phyloP scores from a whole-genome alignment of 2,329 filamentous ascomycete species.

The Pseudocercospora fuligena region DNA sequence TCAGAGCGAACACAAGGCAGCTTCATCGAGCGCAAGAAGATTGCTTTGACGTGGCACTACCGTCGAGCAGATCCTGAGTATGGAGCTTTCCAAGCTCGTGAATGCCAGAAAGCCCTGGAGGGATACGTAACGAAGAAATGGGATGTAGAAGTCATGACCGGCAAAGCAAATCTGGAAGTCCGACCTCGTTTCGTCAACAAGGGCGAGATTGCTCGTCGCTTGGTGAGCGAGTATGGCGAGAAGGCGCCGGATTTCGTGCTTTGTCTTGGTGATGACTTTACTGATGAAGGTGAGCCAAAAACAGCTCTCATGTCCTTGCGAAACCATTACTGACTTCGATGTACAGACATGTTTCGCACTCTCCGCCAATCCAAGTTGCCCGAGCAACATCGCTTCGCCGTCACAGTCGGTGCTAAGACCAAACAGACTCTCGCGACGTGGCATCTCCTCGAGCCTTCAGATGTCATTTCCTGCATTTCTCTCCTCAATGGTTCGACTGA shows the following conservation, averaged over 20 bases:
- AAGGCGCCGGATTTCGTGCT: constrained; percentile 81
- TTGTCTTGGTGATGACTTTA: constrained; percentile 93
- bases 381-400: constrained; percentile 77
- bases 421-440: constrained; percentile 90
- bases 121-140: constrained; percentile 75
- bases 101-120: constrained; percentile 83
- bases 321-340: constrained; percentile 29
- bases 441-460: constrained; percentile 85
- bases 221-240: constrained; percentile 74
- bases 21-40: constrained; percentile 92
- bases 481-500: constrained; percentile 42
- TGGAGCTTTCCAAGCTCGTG: constrained; percentile 75
- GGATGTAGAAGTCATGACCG: constrained; percentile 95
- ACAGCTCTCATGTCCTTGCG: not conserved
- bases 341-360: constrained; percentile 78
- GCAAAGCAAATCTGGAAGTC: constrained; percentile 96
- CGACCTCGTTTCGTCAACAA: constrained; percentile 98
- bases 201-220: constrained; percentile 86
- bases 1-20: constrained; percentile 88
- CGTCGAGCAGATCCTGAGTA: constrained; percentile 86
- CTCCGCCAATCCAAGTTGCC: constrained; percentile 64
- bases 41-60: constrained; percentile 97
- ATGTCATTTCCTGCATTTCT: constrained; percentile 67
- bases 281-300: constrained; percentile 78
- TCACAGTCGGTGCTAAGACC: constrained; percentile 87